Evolutionary conservation across 805 yeast genomes (phyloP).

Genomic region (Teunomyces stri): DNA sequence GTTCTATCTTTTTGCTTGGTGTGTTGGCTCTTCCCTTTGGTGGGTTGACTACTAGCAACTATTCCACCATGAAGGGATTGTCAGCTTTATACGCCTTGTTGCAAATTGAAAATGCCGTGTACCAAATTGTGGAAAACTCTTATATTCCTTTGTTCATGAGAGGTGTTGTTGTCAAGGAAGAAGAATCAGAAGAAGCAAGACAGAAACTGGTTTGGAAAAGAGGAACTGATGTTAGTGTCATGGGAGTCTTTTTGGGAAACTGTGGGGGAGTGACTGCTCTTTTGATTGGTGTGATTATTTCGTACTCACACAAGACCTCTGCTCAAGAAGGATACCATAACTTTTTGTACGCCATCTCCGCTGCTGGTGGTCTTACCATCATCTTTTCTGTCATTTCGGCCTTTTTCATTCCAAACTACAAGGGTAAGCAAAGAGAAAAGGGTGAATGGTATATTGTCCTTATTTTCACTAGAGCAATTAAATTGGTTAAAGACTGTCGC

Average conservation of each 20-base stretch:
- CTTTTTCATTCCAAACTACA: constrained; percentile 27
- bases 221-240: constrained; percentile 35
- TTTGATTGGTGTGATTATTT: constrained; percentile 35
- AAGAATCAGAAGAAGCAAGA: constrained; percentile 21
- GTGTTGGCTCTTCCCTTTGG: constrained; percentile 35
- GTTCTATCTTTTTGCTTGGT: constrained; percentile 31
- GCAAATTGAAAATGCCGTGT: constrained; percentile 25
- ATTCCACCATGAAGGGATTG: constrained; percentile 19
- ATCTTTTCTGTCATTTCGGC: constrained; percentile 22
- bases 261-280: constrained; percentile 38
- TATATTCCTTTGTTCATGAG: constrained; percentile 42
- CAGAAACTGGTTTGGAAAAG: constrained; percentile 21
- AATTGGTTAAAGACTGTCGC: constrained; percentile 20
- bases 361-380: constrained; percentile 35
- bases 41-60: constrained; percentile 19
- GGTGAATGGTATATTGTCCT: constrained; percentile 21
- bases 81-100: constrained; percentile 32
- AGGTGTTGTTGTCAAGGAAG: constrained; percentile 17
- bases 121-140: constrained; percentile 39
- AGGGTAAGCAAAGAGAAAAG: constrained; percentile 24
- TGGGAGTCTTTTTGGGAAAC: constrained; percentile 36
- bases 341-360: constrained; percentile 36
- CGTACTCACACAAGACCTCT: constrained; percentile 24
- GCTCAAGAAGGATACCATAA: constrained; percentile 26
- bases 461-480: constrained; percentile 23